phyloP scores from a whole-genome alignment of 2,329 filamentous ascomycete genomes.

The Sporothrix protearum region DNA sequence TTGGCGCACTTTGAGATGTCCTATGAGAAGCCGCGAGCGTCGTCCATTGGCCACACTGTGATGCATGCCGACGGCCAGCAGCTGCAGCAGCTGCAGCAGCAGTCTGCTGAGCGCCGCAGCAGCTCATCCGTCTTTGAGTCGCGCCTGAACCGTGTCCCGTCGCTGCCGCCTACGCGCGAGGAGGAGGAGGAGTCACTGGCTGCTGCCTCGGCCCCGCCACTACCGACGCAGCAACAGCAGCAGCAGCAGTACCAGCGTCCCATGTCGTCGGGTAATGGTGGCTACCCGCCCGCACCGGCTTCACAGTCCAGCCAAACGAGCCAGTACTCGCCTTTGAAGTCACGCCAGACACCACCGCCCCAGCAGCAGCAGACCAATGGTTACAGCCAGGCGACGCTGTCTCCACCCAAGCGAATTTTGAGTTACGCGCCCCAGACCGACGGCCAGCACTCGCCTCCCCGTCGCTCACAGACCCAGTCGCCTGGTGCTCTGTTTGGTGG shows the following conservation, averaged over 20 bases:
- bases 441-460: constrained; percentile 50
- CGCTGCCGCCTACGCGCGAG: constrained; percentile 59
- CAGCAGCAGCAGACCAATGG: constrained; percentile 25
- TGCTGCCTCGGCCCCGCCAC: background rate
- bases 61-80: constrained; percentile 39
- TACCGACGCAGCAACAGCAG: background rate
- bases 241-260: constrained; percentile 25
- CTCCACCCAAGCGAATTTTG: constrained; percentile 56
- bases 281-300: constrained; percentile 29
- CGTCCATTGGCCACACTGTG: constrained; percentile 31
- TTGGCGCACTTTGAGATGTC: constrained; percentile 60
- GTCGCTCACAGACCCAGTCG: constrained; percentile 61
- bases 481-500: constrained; percentile 47
- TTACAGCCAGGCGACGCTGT: constrained; percentile 45
- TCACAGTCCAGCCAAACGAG: constrained; percentile 25
- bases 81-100: constrained; percentile 4
- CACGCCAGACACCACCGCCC: constrained; percentile 50
- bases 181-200: constrained; percentile 56
- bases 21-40: constrained; percentile 34
- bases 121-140: constrained; percentile 54
- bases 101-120: constrained; percentile 45
- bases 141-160: constrained; percentile 52
- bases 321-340: constrained; percentile 21
- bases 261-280: constrained; percentile 16
- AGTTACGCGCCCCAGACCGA: constrained; percentile 48